phyloP scores from a whole-genome alignment of 176 grass and related monocot genomes.

The Poa pratensis region DNA sequence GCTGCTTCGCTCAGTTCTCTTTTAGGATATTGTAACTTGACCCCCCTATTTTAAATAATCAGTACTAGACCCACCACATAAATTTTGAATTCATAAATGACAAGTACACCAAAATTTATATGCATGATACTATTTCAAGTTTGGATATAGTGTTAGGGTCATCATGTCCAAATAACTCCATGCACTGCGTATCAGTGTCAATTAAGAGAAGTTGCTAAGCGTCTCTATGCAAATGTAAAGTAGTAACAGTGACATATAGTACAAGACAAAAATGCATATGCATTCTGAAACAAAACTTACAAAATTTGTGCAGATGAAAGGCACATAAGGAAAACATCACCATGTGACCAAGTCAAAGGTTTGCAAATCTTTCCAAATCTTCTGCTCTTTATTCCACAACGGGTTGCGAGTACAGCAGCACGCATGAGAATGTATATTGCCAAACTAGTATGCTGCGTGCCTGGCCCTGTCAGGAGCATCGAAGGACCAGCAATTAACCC shows the following conservation, averaged over 20 bases:
- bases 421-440: slow-evolving; percentile 97
- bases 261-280: slow-evolving; percentile 1
- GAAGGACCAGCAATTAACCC: slow-evolving; percentile 92
- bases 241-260: background rate
- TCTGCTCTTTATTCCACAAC: slow-evolving; percentile 95
- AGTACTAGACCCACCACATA: background rate
- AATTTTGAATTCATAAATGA: slow-evolving; percentile 19
- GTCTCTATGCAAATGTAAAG: slow-evolving; percentile 6
- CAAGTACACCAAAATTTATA: background rate
- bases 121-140: background rate
- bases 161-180: slow-evolving; percentile 2
- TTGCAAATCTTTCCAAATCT: slow-evolving; percentile 86
- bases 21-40: background rate
- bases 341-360: slow-evolving; percentile 96
- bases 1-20: background rate
- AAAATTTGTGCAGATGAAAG: slow-evolving; percentile 94
- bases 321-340: slow-evolving; percentile 98
- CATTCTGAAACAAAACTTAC: slow-evolving; percentile 56
- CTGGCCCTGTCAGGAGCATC: slow-evolving; percentile 88
- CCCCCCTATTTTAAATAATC: background rate
- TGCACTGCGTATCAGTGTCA: background rate
- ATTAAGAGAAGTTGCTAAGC: background rate
- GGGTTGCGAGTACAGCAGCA: slow-evolving; percentile 79
- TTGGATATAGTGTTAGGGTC: background rate
- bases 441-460: slow-evolving; percentile 91